Conservation (phyloP, 2,329 filamentous ascomycete genomes). For the Sordariomycetes sp. region DNA sequence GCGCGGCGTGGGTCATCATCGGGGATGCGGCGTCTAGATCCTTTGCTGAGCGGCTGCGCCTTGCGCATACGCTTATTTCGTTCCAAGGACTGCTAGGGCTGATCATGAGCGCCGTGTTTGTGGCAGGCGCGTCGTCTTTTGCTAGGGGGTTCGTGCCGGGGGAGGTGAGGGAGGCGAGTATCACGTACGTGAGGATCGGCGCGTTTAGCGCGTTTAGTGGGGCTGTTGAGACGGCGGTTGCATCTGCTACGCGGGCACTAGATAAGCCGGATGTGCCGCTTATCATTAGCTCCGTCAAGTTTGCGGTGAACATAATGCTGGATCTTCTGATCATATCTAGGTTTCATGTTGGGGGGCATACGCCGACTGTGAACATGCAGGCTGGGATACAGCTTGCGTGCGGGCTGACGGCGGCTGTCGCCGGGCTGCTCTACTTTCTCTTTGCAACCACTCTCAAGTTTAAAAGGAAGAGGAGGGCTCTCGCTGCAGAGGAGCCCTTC, state of each 20-base stretch:
- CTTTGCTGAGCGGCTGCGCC: conserved; percentile 31
- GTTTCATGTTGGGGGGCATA: conserved; percentile 41
- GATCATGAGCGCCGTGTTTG: conserved; percentile 45
- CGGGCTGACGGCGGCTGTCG: conserved; percentile 37
- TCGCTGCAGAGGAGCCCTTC: background rate
- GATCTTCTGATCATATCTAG: conserved; percentile 54
- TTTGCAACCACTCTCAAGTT: conserved; percentile 20
- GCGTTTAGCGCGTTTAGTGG: conserved; percentile 50
- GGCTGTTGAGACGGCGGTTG: conserved; percentile 49
- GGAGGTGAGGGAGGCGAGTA: conserved; percentile 38
- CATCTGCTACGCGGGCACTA: conserved; percentile 47
- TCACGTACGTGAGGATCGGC: conserved; percentile 52
- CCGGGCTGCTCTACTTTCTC: conserved; percentile 48
- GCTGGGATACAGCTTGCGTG: conserved; percentile 50
- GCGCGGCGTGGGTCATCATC: conserved; percentile 55
- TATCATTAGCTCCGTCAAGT: conserved; percentile 49
- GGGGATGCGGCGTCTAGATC: conserved; percentile 46
- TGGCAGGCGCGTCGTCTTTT: conserved; percentile 37
- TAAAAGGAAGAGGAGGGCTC: conserved; percentile 1
- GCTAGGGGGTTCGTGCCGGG: conserved; percentile 49
- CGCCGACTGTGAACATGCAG: conserved; percentile 50
- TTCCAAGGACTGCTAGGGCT: conserved; percentile 45
- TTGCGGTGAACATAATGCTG: conserved; percentile 52
- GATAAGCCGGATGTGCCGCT: conserved; percentile 59
- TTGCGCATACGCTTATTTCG: conserved; percentile 50